These are phyloP conservation scores for Hypoxylon subgilvum DNA, from an alignment of 495 filamentous ascomycete genomes.

Conservation along the genomic window DNA sequence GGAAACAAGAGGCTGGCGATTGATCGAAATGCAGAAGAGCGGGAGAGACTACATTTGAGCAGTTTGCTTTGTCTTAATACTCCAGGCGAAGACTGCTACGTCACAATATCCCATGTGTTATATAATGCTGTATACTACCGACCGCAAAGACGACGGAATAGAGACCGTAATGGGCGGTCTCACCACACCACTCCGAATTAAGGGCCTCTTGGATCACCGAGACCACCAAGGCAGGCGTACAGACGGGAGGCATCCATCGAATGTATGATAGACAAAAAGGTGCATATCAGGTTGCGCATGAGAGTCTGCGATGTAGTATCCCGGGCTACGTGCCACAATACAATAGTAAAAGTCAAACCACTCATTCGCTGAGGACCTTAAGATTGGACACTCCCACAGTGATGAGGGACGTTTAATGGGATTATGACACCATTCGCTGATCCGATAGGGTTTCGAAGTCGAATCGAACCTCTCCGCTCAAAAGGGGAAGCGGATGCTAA, in stretches of 20 bases:
- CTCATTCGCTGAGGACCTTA: too few species aligned
- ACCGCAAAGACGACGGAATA: conserved; percentile 22
- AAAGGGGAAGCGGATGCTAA: too few species aligned
- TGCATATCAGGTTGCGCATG: conserved; percentile 28
- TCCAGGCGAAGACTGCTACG: conserved; percentile 13
- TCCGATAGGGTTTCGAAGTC: too few species aligned
- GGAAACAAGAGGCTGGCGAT: conserved; percentile 92
- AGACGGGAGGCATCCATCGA: conserved; percentile 27
- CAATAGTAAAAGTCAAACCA: conserved; percentile 12
- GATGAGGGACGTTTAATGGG: too few species aligned
- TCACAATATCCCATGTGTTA: conserved; percentile 32
- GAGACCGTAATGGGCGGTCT: conserved; percentile 23
- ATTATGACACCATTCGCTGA: too few species aligned
- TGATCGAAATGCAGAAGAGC: conserved; percentile 99
- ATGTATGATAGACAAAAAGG: conserved; percentile 44
- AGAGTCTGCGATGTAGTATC: conserved; percentile 31
- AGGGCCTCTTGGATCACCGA: conserved; percentile 29
- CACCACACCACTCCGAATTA: conserved; percentile 41
- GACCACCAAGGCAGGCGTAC: conserved; percentile 37
- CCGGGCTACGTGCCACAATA: conserved; percentile 15
- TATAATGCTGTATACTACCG: conserved; percentile 41
- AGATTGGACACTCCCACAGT: too few species aligned
- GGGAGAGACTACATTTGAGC: conserved; percentile 82
- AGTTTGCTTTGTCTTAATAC: conserved; percentile 4
- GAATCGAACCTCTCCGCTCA: too few species aligned